Evolutionary conservation across 352 stramenopile species (phyloP), one percentile per base, ranked within the genome.

Genomic region (Globisporangium splendens): DNA sequence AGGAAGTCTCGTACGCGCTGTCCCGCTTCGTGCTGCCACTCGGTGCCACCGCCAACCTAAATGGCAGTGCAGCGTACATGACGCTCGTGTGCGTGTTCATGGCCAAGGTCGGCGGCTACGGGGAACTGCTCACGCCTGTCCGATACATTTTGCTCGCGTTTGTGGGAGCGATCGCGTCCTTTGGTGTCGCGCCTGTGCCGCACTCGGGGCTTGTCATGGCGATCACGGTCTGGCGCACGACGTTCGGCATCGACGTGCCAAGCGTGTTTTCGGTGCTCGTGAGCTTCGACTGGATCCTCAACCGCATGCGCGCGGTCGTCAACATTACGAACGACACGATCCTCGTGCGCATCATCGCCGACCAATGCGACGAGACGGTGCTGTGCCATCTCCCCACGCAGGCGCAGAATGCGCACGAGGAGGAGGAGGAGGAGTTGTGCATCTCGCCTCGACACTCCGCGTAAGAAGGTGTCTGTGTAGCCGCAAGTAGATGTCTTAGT

Each of bases 311-410:
- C 6, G 81, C 82, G 20, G 63, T 91, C 22, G 75, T 89, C 61
- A 93, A 91, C 62, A 83, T 93, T 65, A 89, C 80, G 14, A 90
- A 88, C 65, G 81, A 91, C 67, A 86, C 79, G 18, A 88, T 91
- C 62, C 70, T 91, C 35, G 76, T 75, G 24, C 79, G 81, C 6
- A 91, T 93, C 62, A 86, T 93, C 50, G 80, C 79, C 15, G 70
- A 80, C 4, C 77, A 89, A 55, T 85, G 75, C 48, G 76, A 87
- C 46, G 79, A 90, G 59, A 83, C 73, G 15, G 63, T 60, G 38
- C 48, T 62, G 13, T 12, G 17, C 39, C 13, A 44, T 15, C 39
- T 44, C 28, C 28, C 28, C 28, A 35, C 28, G 2, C 28, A 35
- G 28, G 28, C 28, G 5, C 28, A 35, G 10, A 44, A 44, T 2